Percentiles rank a stretch among this genome's conserved stretches.
Conservation (phyloP, 352 stramenopile species). For the Globisporangium viniferum region DNA sequence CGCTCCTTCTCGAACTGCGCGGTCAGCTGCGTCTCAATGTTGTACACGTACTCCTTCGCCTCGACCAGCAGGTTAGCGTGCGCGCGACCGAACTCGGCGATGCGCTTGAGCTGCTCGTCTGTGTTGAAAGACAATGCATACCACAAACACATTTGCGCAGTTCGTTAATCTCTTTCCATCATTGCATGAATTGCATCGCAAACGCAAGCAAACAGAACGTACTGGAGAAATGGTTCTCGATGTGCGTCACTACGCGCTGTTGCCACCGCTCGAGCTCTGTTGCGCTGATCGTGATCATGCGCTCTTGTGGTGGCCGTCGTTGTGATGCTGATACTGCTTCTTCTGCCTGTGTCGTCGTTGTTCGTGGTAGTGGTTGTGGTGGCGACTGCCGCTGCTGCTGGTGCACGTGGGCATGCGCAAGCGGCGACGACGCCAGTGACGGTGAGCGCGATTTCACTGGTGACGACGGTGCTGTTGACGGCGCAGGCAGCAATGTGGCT, state of each 20-base stretch:
- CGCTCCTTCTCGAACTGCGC: constrained; percentile 51
- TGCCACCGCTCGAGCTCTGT: constrained; percentile 65
- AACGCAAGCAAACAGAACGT: constrained; percentile 19
- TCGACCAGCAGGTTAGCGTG: constrained; percentile 63
- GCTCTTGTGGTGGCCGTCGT: constrained; percentile 8
- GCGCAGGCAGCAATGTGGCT: not conserved
- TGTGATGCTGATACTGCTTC: not conserved
- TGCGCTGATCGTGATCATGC: constrained; percentile 43
- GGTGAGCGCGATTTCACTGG: not conserved
- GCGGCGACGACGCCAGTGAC: not conserved
- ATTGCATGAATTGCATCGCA: not conserved
- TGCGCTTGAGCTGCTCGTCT: constrained; percentile 80
- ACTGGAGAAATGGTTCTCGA: constrained; percentile 73
- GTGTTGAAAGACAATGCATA: constrained; percentile 1
- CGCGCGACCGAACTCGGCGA: constrained; percentile 71
- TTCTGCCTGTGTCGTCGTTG: not conserved
- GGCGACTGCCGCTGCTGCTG: not conserved
- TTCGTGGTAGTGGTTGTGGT: not conserved
- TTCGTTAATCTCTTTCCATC: not conserved
- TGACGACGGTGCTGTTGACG: not conserved
- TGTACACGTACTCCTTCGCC: constrained; percentile 60
- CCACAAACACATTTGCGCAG: not conserved
- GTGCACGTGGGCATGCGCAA: not conserved
- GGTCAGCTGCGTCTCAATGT: constrained; percentile 49
- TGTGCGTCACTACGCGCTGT: constrained; percentile 49